phyloP scores from a whole-genome alignment of 2,329 filamentous ascomycete genomes.

The Simplicillium aogashimaense region DNA sequence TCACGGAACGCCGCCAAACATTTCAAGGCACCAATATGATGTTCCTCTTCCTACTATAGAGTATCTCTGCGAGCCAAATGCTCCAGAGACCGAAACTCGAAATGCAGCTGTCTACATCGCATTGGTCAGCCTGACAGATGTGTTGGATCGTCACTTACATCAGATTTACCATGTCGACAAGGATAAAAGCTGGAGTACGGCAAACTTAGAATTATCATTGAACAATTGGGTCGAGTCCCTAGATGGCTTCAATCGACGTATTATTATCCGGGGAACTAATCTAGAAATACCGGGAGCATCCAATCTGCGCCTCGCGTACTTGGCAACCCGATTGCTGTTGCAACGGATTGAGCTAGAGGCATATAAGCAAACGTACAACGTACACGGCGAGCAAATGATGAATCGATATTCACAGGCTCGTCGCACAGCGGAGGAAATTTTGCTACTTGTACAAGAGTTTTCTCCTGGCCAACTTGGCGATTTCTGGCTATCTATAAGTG shows the following conservation, averaged over 20 bases:
- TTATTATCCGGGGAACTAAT: slow-evolving; percentile 30
- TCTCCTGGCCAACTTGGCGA: slow-evolving; percentile 30
- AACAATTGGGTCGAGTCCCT: slow-evolving; percentile 35
- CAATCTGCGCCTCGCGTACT: slow-evolving; percentile 40
- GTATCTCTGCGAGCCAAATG: slow-evolving; percentile 17
- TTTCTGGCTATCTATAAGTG: slow-evolving; percentile 38
- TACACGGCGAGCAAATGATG: slow-evolving; percentile 13
- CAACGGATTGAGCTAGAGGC: slow-evolving; percentile 36
- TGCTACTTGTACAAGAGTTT: slow-evolving; percentile 35
- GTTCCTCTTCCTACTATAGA: slow-evolving; percentile 31
- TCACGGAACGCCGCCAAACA: slow-evolving; percentile 41
- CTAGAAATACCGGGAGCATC: slow-evolving; percentile 32
- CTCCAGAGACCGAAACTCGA: slow-evolving; percentile 8
- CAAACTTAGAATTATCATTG: slow-evolving; percentile 25
- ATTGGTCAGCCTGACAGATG: slow-evolving; percentile 31
- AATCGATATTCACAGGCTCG: slow-evolving; percentile 30
- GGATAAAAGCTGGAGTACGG: slow-evolving; percentile 13
- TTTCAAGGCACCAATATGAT: slow-evolving; percentile 34
- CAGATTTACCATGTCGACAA: slow-evolving; percentile 25
- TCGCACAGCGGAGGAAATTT: slow-evolving; percentile 36
- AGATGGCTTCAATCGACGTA: slow-evolving; percentile 21
- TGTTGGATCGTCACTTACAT: slow-evolving; percentile 18
- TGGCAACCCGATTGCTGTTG: slow-evolving; percentile 35
- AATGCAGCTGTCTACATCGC: slow-evolving; percentile 32
- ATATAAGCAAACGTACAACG: slow-evolving; percentile 16